Conservation (phyloP, 2,329 filamentous ascomycete species). For the Coniochaeta ligniaria region DNA sequence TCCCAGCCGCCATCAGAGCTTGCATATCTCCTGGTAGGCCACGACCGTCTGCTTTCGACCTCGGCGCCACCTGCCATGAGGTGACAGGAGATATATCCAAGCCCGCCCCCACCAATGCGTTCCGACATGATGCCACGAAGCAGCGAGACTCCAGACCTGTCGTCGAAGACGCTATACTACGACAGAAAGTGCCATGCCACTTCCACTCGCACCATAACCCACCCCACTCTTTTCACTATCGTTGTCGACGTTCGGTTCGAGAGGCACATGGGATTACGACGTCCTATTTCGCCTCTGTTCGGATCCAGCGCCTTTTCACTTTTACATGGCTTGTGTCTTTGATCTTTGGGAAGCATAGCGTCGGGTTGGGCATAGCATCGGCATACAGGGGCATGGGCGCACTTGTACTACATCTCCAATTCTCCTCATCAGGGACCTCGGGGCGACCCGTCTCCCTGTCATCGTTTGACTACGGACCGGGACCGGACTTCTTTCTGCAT, state of each 20-base stretch:
- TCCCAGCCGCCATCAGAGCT: conserved; percentile 38
- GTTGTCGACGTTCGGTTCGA: not conserved
- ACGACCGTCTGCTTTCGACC: conserved; percentile 31
- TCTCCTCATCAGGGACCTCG: not conserved
- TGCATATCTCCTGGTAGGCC: conserved; percentile 38
- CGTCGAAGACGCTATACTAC: conserved; percentile 6
- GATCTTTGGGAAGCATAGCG: conserved; percentile 13
- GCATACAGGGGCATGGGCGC: conserved; percentile 9
- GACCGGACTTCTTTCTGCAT: conserved; percentile 2
- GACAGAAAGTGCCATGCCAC: conserved; percentile 4
- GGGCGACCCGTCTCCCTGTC: not conserved
- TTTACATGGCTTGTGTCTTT: conserved; percentile 2
- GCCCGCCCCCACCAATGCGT: conserved; percentile 7
- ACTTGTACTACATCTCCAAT: conserved; percentile 16
- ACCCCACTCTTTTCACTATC: not conserved
- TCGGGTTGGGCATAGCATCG: conserved; percentile 6
- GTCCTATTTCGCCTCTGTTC: not conserved
- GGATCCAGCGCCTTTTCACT: not conserved
- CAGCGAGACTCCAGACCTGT: conserved; percentile 3
- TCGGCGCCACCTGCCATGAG: conserved; percentile 23
- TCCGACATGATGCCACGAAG: conserved; percentile 8
- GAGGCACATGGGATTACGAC: not conserved
- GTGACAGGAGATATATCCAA: conserved; percentile 7
- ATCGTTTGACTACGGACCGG: not conserved
- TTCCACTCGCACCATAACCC: conserved; percentile 5